Conservation (phyloP, 192 early-diverging fungal genomes). For the Geranomyces michiganensis region DNA sequence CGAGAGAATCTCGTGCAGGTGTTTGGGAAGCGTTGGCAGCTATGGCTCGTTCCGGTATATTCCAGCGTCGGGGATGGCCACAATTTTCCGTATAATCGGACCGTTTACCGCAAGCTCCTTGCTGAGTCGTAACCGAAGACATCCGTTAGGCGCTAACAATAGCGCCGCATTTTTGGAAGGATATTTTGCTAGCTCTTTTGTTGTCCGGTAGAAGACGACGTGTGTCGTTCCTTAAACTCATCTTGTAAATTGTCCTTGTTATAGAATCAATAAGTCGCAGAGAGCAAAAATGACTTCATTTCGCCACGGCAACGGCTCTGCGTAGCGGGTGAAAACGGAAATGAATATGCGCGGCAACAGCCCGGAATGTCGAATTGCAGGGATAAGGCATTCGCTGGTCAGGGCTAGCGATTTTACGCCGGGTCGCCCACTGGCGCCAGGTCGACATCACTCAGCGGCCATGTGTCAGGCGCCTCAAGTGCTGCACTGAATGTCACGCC, state of each 20-base stretch:
- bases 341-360: too few species aligned
- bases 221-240: too few species aligned
- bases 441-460: background rate
- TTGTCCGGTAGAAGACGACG: too few species aligned
- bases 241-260: too few species aligned
- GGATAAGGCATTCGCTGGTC: too few species aligned
- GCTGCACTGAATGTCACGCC: background rate
- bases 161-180: background rate
- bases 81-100: slow-evolving; percentile 39
- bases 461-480: background rate
- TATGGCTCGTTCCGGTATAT: slow-evolving; percentile 47
- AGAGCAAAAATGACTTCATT: too few species aligned
- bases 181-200: background rate
- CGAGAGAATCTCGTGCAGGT: slow-evolving; percentile 40
- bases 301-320: too few species aligned
- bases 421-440: too few species aligned
- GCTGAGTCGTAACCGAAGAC: slow-evolving; percentile 9
- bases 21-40: slow-evolving; percentile 36
- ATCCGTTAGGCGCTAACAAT: background rate
- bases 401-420: too few species aligned
- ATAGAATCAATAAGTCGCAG: too few species aligned
- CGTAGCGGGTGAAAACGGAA: too few species aligned
- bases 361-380: too few species aligned
- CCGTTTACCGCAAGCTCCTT: slow-evolving; percentile 28
- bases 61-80: slow-evolving; percentile 50